A percentile compares a stretch with the other conserved stretches of the same genome.
These are phyloP conservation scores for Conticribra weissflogii DNA, from an alignment of 108 stramenopile genomes.

Conservation along the genomic window DNA sequence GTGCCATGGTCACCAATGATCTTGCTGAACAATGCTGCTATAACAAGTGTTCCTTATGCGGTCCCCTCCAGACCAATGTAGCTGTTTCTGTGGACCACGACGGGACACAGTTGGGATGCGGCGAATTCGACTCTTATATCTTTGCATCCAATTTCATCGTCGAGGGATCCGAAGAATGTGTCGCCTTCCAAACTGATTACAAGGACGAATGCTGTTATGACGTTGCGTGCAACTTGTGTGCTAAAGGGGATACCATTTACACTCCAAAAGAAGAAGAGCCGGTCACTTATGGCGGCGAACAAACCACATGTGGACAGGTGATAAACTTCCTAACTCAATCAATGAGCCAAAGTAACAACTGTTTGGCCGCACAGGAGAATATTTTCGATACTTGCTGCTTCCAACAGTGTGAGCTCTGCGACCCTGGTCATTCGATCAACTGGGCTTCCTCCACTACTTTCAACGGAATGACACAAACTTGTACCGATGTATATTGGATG, in stretches of 20 bases:
- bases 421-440: conserved; percentile 35
- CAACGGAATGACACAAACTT: conserved; percentile 40
- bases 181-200: conserved; percentile 32
- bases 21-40: conserved; percentile 43
- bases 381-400: conserved; percentile 50
- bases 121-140: conserved; percentile 51
- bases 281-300: conserved; percentile 36
- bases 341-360: conserved; percentile 49
- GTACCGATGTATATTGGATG: conserved; percentile 49
- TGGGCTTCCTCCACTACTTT: conserved; percentile 44
- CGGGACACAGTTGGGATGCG: conserved; percentile 37
- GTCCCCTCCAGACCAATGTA: conserved; percentile 31
- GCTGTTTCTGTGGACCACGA: conserved; percentile 35
- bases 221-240: conserved; percentile 45
- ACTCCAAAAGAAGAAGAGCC: conserved; percentile 30
- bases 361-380: conserved; percentile 48
- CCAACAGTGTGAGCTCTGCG: conserved; percentile 46
- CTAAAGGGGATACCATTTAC: conserved; percentile 30
- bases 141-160: conserved; percentile 38
- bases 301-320: conserved; percentile 40
- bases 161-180: conserved; percentile 41
- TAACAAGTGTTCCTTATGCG: conserved; percentile 45
- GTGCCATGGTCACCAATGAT: conserved; percentile 37
- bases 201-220: conserved; percentile 48
- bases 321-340: conserved; percentile 38